These are phyloP conservation scores for Lyophyllum semitale DNA, from an alignment of 768 basidiomycete species.

Conservation along the genomic window DNA sequence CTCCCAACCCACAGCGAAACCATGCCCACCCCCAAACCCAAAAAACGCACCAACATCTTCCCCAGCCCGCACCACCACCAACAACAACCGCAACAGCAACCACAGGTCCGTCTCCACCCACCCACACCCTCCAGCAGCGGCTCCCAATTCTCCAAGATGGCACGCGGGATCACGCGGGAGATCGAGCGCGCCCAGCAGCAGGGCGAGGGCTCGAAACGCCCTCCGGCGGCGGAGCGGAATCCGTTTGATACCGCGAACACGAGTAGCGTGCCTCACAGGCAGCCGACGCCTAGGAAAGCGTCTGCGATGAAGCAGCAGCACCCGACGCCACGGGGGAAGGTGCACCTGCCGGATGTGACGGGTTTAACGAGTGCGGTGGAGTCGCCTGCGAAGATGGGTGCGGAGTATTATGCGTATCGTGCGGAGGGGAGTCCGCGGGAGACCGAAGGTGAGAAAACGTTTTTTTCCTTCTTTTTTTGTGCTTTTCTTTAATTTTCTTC, in stretches of 20 bases:
- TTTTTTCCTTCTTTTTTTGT: background rate
- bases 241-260: constrained; percentile 30
- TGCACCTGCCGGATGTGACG: constrained; percentile 81
- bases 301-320: constrained; percentile 19
- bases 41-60: constrained; percentile 28
- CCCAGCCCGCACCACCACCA: constrained; percentile 20
- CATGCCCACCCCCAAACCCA: constrained; percentile 34
- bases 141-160: constrained; percentile 64
- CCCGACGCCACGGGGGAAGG: constrained; percentile 33
- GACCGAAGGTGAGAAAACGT: constrained; percentile 56
- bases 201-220: constrained; percentile 11
- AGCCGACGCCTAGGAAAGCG: constrained; percentile 15
- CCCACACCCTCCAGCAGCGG: constrained; percentile 58
- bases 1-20: constrained; percentile 11
- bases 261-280: constrained; percentile 28
- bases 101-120: constrained; percentile 56
- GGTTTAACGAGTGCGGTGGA: constrained; percentile 79
- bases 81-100: constrained; percentile 32
- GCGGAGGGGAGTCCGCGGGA: constrained; percentile 53
- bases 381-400: constrained; percentile 62
- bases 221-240: constrained; percentile 28
- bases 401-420: constrained; percentile 52
- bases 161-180: constrained; percentile 55
- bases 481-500: background rate
- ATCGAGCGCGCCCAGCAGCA: constrained; percentile 34